Percentiles rank a stretch among this genome's conserved stretches.
Conservation (phyloP, 805 yeast genomes). For the Candida arabinofermentans region DNA sequence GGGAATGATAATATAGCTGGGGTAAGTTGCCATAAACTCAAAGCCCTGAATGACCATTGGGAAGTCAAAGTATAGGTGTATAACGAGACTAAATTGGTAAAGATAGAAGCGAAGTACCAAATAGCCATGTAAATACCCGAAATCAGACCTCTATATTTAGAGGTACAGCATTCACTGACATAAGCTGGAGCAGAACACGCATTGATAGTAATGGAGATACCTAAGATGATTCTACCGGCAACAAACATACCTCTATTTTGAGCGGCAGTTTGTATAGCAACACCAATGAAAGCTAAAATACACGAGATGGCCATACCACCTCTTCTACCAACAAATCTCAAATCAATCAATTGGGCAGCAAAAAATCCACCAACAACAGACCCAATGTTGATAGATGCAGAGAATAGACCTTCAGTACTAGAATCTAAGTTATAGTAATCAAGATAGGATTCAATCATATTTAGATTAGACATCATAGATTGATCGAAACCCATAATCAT, state of each 20-base stretch:
- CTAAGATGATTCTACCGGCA: slow-evolving; percentile 34
- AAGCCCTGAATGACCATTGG: slow-evolving; percentile 32
- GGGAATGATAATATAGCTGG: slow-evolving; percentile 23
- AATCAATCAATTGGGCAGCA: slow-evolving; percentile 21
- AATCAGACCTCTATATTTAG: slow-evolving; percentile 28
- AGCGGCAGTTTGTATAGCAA: slow-evolving; percentile 36
- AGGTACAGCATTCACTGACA: slow-evolving; percentile 33
- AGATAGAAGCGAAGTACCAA: slow-evolving; percentile 28
- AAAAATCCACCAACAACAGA: slow-evolving; percentile 26
- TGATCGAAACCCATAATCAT: slow-evolving; percentile 24
- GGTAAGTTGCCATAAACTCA: slow-evolving; percentile 25
- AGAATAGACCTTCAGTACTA: slow-evolving; percentile 22
- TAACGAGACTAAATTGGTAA: slow-evolving; percentile 27
- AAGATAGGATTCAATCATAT: slow-evolving; percentile 22
- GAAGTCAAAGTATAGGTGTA: slow-evolving; percentile 23
- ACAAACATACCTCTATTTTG: slow-evolving; percentile 34
- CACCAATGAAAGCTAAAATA: slow-evolving; percentile 29
- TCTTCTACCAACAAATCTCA: slow-evolving; percentile 26
- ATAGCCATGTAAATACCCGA: slow-evolving; percentile 27
- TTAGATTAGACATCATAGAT: slow-evolving; percentile 25
- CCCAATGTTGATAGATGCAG: slow-evolving; percentile 27
- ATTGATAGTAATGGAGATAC: slow-evolving; percentile 32
- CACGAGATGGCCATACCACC: slow-evolving; percentile 27
- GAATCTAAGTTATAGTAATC: slow-evolving; percentile 22
- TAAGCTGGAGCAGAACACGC: slow-evolving; percentile 33